Percentiles rank a stretch among this genome's conserved stretches.
These are phyloP conservation scores for Gossypium rotundifolium DNA, from an alignment of 345 rosid species.

Conservation along the genomic window DNA sequence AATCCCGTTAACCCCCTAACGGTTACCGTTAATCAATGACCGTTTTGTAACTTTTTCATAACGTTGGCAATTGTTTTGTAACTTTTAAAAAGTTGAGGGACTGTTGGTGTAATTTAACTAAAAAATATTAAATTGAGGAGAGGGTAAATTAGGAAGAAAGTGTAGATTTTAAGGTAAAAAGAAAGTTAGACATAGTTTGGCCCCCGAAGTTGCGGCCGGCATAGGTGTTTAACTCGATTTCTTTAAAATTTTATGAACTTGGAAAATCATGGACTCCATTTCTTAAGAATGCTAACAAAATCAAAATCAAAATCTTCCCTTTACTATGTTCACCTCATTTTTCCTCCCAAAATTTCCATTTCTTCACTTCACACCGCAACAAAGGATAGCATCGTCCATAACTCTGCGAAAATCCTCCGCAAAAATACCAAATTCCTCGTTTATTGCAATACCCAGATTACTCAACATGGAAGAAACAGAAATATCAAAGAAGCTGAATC, in stretches of 20 bases:
- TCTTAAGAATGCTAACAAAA: neutral
- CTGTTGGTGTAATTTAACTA: too few species aligned
- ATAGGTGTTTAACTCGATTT: neutral
- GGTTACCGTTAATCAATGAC: too few species aligned
- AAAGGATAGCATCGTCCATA: neutral
- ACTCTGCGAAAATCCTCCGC: neutral
- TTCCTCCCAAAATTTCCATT: neutral
- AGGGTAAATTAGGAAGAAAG: too few species aligned
- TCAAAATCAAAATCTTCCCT: neutral
- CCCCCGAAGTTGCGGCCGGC: neutral
- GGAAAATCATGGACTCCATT: neutral
- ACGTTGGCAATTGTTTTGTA: too few species aligned
- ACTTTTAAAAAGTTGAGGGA: too few species aligned
- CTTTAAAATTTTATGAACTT: neutral
- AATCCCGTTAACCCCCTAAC: too few species aligned
- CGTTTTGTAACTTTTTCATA: too few species aligned
- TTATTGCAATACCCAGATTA: constrained; percentile 60
- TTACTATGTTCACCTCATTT: neutral
- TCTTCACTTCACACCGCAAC: neutral
- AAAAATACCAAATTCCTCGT: constrained; percentile 26
- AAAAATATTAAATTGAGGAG: too few species aligned
- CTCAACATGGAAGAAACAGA: constrained; percentile 51
- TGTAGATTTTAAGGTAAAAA: too few species aligned
- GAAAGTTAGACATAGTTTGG: too few species aligned
- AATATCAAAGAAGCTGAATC: constrained; percentile 49